Percentiles rank a stretch among this genome's conserved stretches.
These are phyloP conservation scores for Drosera spatulata DNA, from an alignment of 179 eudicot species.

Conservation along the genomic window DNA sequence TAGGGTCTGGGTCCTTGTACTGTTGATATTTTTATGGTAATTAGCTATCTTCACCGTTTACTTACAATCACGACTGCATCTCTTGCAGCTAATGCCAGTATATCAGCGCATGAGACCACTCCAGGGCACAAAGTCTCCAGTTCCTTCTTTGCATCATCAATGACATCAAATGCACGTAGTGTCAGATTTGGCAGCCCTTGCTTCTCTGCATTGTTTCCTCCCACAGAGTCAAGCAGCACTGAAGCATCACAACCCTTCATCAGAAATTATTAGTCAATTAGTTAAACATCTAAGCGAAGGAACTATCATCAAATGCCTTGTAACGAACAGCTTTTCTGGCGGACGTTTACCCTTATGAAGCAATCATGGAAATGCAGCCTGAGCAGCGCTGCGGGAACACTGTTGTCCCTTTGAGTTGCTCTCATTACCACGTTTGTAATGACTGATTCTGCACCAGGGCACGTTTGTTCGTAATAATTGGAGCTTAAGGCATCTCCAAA, in stretches of 20 bases:
- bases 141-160: slow-evolving; percentile 53
- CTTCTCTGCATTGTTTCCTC: slow-evolving; percentile 56
- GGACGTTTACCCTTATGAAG: slow-evolving; percentile 39
- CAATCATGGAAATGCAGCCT: slow-evolving; percentile 89
- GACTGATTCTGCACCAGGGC: slow-evolving; percentile 38
- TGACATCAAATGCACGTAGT: slow-evolving; percentile 66
- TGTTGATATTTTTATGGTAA: no score
- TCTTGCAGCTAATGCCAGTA: slow-evolving; percentile 63
- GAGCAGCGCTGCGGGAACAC: slow-evolving; percentile 56
- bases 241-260: slow-evolving; percentile 87
- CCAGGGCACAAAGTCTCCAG: slow-evolving; percentile 54
- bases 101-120: slow-evolving; percentile 76
- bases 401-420: slow-evolving; percentile 30
- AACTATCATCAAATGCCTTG: background rate
- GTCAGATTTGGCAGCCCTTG: slow-evolving; percentile 67
- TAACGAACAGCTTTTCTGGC: background rate
- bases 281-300: background rate
- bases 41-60: background rate
- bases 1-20: no score
- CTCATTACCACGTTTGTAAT: slow-evolving; percentile 28
- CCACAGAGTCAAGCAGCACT: slow-evolving; percentile 50
- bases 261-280: background rate
- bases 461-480: slow-evolving; percentile 44
- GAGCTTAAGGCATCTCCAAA: slow-evolving; percentile 33
- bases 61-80: slow-evolving; percentile 44